Conservation (phyloP, 441 rosid species). For the Syzygium malaccense region DNA sequence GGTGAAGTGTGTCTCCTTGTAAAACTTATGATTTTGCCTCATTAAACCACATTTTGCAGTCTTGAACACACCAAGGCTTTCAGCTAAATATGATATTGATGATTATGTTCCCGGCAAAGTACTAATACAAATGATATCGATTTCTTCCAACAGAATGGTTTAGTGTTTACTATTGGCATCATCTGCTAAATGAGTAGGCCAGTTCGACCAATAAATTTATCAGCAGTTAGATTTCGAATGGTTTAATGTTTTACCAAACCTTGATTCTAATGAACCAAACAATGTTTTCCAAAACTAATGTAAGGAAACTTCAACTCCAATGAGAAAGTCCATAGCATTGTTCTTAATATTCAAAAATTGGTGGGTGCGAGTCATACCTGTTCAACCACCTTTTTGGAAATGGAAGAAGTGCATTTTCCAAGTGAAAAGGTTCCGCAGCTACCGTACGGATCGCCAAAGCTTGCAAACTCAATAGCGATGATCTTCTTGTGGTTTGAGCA, state of each 20-base stretch:
- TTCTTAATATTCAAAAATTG: neutral
- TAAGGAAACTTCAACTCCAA: neutral
- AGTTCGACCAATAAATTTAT: neutral
- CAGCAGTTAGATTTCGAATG: neutral
- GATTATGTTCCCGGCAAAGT: neutral
- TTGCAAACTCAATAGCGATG: constrained; percentile 41
- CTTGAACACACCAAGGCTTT: neutral
- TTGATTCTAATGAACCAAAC: neutral
- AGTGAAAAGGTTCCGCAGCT: constrained; percentile 26
- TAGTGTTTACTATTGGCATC: neutral
- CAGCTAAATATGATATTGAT: neutral
- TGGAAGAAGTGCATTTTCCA: constrained; percentile 44
- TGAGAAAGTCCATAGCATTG: neutral
- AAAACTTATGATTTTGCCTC: neutral
- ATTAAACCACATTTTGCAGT: neutral
- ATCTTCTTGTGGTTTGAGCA: constrained; percentile 35
- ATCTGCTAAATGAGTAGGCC: neutral
- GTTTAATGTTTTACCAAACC: neutral
- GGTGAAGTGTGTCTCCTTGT: neutral
- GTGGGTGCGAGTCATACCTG: neutral
- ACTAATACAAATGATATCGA: neutral
- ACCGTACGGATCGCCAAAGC: constrained; percentile 53
- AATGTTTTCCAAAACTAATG: neutral
- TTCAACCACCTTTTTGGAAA: constrained; percentile 34
- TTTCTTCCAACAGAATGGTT: neutral